These are phyloP conservation scores for Tarenaya hassleriana DNA, from an alignment of 345 rosid species.

Conservation along the genomic window DNA sequence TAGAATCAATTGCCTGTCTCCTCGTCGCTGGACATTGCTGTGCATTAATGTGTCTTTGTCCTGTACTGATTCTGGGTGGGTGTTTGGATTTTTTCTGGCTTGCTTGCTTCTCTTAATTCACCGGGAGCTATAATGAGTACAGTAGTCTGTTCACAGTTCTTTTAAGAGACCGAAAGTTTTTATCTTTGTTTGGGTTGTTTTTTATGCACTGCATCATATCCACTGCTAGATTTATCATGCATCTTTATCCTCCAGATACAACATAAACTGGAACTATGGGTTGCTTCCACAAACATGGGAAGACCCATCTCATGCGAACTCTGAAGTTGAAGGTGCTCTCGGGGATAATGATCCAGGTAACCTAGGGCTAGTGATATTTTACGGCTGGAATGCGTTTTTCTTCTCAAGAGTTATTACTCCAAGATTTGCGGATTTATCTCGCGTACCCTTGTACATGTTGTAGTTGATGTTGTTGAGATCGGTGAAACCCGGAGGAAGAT, in stretches of 20 bases:
- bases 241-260: constrained; percentile 43
- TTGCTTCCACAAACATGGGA: constrained; percentile 99
- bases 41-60: too few relatives aligned
- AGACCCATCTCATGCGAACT: constrained; percentile 75
- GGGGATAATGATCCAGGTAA: constrained; percentile 96
- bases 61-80: too few relatives aligned
- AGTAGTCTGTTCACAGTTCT: too few relatives aligned
- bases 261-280: constrained; percentile 96
- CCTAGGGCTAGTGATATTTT: neutral
- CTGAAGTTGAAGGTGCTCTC: constrained; percentile 82
- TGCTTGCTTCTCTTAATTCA: too few relatives aligned
- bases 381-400: constrained; percentile 1
- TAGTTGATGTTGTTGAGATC: constrained; percentile 34
- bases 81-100: too few relatives aligned
- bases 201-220: too few relatives aligned
- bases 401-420: neutral
- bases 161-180: too few relatives aligned
- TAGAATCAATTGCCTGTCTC: neutral
- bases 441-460: constrained; percentile 1
- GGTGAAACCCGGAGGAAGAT: constrained; percentile 60
- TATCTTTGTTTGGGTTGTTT: too few relatives aligned
- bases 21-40: too few relatives aligned
- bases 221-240: neutral
- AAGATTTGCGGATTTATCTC: neutral
- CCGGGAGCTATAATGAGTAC: too few relatives aligned